phyloP scores from a whole-genome alignment of 305 asterid species.

The Striga hermonthica region DNA sequence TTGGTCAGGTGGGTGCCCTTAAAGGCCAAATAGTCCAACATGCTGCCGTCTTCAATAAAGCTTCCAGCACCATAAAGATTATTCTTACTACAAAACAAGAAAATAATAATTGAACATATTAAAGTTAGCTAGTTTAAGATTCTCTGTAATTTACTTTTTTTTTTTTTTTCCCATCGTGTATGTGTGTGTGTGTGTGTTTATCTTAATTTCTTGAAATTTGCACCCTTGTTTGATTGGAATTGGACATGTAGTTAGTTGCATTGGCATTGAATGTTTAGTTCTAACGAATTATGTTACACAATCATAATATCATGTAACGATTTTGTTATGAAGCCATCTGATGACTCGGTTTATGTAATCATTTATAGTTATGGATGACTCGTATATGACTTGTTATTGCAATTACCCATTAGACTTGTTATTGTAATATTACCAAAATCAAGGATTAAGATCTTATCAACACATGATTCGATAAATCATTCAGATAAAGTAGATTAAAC shows the following conservation, averaged over 20 bases:
- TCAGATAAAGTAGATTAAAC: neutral
- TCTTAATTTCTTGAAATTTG: neutral
- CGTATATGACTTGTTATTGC: no score
- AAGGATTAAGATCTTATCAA: no score
- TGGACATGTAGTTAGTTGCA: no score
- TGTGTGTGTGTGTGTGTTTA: neutral
- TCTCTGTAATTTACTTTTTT: neutral
- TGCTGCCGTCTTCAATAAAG: constrained; percentile 29
- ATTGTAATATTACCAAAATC: no score
- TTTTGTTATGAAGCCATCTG: no score
- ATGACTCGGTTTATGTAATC: no score
- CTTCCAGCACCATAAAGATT: constrained; percentile 21
- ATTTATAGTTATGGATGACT: no score
- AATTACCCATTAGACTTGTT: no score
- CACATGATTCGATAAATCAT: neutral
- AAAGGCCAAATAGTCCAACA: constrained; percentile 28
- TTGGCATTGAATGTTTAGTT: no score
- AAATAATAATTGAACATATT: constrained; percentile 3
- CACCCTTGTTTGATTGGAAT: neutral
- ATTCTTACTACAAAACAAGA: neutral
- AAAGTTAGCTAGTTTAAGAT: constrained; percentile 25
- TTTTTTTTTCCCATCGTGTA: neutral
- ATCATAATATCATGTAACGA: no score
- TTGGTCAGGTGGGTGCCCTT: no score
- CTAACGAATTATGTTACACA: no score